Percentiles rank a stretch among this genome's conserved stretches.
phyloP scores from a whole-genome alignment of 2,329 filamentous ascomycete species.

The Intubia oerlemansii region DNA sequence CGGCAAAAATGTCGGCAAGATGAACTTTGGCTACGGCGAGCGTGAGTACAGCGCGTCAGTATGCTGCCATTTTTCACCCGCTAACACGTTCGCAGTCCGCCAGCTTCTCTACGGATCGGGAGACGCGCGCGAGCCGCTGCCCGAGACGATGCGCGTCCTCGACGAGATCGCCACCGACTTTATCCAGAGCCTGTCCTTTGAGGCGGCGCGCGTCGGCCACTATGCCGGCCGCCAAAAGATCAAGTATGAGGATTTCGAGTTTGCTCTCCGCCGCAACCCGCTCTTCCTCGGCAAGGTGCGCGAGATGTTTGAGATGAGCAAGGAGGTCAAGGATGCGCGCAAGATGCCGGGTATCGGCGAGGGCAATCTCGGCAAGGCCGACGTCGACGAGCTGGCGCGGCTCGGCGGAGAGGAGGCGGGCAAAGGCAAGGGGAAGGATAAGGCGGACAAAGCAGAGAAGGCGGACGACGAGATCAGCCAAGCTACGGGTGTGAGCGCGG shows the following conservation, averaged over 20 bases:
- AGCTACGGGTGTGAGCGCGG: not conserved
- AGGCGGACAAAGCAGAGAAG: conserved; percentile 7
- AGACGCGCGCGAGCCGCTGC: conserved; percentile 56
- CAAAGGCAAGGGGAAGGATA: conserved; percentile 1
- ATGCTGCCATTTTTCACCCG: not conserved
- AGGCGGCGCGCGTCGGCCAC: conserved; percentile 66
- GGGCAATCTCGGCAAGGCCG: conserved; percentile 14
- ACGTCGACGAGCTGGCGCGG: conserved; percentile 10
- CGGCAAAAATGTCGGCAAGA: conserved; percentile 62
- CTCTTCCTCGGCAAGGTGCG: conserved; percentile 73
- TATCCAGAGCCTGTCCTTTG: conserved; percentile 82
- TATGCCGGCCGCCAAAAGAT: conserved; percentile 86
- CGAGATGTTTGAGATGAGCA: conserved; percentile 75
- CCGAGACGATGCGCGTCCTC: conserved; percentile 65
- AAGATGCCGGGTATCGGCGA: conserved; percentile 54
- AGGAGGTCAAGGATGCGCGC: conserved; percentile 62
- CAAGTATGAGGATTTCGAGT: conserved; percentile 96
- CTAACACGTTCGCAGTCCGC: conserved; percentile 27
- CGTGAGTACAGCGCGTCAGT: conserved; percentile 25
- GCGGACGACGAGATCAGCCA: conserved; percentile 8
- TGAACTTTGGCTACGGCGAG: conserved; percentile 57
- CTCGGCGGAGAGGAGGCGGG: conserved; percentile 6
- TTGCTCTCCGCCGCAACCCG: conserved; percentile 70
- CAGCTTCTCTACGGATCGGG: conserved; percentile 63
- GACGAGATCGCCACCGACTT: conserved; percentile 96